Conservation (phyloP, 371 early-diverging fungal genomes). For the Apophysomyces elegans region DNA sequence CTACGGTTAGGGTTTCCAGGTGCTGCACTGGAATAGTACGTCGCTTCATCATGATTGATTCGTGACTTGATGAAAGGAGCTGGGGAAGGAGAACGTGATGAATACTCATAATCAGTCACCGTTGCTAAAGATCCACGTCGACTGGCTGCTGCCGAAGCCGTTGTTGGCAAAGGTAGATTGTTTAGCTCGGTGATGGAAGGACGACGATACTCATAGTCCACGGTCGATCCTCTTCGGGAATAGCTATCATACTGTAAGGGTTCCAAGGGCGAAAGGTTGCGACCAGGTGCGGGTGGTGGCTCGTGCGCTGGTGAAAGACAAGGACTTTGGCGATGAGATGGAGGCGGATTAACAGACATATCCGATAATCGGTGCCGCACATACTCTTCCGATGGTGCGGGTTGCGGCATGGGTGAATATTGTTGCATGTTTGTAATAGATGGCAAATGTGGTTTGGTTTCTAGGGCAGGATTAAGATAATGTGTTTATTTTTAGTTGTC, state of each 20-base stretch:
- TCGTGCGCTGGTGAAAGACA: conserved; percentile 18
- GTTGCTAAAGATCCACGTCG: conserved; percentile 48
- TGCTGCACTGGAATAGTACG: conserved; percentile 19
- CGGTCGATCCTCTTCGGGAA: conserved; percentile 47
- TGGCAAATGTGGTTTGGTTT: conserved; percentile 30
- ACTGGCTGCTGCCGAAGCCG: conserved; percentile 33
- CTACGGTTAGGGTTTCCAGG: conserved; percentile 19
- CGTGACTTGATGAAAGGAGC: conserved; percentile 5
- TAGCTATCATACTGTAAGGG: conserved; percentile 31
- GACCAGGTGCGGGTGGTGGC: conserved; percentile 10
- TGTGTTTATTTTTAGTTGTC: neutral
- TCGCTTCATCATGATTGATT: conserved; percentile 16
- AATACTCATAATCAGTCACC: conserved; percentile 37
- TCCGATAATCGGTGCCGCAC: conserved; percentile 52
- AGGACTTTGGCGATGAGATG: conserved; percentile 15
- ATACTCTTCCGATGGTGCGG: conserved; percentile 38
- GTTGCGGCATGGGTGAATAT: conserved; percentile 29
- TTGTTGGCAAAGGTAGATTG: conserved; percentile 33
- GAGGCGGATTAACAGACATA: conserved; percentile 38
- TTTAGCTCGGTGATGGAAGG: conserved; percentile 39
- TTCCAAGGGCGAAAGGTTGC: conserved; percentile 36
- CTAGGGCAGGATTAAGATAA: conserved; percentile 13
- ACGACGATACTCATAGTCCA: conserved; percentile 37
- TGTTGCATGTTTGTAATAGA: conserved; percentile 32
- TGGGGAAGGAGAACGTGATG: conserved; percentile 49